Conservation (phyloP, 352 stramenopile species). For the Globisporangium barbulae region DNA sequence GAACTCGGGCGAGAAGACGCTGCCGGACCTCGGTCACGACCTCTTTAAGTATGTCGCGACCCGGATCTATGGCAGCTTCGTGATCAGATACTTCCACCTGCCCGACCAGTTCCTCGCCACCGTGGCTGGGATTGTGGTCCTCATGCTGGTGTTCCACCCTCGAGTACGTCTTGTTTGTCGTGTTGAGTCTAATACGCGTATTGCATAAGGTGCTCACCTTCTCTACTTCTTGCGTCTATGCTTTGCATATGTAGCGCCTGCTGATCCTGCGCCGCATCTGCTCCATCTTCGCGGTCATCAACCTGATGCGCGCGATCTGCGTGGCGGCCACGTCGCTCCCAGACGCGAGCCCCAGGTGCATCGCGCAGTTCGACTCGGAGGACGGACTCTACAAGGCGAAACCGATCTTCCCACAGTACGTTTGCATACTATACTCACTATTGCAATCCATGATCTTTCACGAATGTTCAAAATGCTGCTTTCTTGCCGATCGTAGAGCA, state of each 20-base stretch:
- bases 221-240: neutral
- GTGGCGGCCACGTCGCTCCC: conserved; percentile 85
- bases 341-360: conserved; percentile 84
- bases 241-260: conserved; percentile 40
- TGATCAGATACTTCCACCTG: conserved; percentile 85
- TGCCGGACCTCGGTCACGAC: conserved; percentile 82
- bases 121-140: conserved; percentile 58
- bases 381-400: conserved; percentile 73
- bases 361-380: conserved; percentile 75
- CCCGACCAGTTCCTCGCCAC: conserved; percentile 80
- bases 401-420: conserved; percentile 87
- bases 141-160: conserved; percentile 73
- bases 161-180: conserved; percentile 38
- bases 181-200: neutral
- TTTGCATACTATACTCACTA: neutral
- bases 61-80: conserved; percentile 78
- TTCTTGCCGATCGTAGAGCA: conserved; percentile 32
- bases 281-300: conserved; percentile 83
- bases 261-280: conserved; percentile 83
- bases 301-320: conserved; percentile 82
- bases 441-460: neutral
- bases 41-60: conserved; percentile 85
- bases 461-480: neutral
- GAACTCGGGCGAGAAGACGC: conserved; percentile 64
- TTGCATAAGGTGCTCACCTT: conserved; percentile 4